Percentiles rank a stretch among this genome's conserved stretches.
These are phyloP conservation scores for Chlorella sp. DNA, from an alignment of 139 green algal species.

Conservation along the genomic window DNA sequence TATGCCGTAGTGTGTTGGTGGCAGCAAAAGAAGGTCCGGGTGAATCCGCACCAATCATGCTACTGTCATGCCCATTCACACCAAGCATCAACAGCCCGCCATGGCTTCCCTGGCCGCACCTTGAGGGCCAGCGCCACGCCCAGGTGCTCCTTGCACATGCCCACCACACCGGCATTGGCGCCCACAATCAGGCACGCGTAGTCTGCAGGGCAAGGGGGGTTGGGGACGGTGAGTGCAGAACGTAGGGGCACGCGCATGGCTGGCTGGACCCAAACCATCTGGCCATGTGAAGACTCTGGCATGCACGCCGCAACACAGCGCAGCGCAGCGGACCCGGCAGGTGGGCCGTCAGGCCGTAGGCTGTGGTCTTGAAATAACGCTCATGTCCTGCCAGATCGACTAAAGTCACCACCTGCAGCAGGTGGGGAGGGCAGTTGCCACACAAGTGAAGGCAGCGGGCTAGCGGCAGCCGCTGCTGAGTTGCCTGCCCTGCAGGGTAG, in stretches of 20 bases:
- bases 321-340: conserved; percentile 52
- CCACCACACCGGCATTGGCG: conserved; percentile 84
- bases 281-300: no score
- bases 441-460: no score
- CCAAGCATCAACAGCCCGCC: no score
- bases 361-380: conserved; percentile 93
- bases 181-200: conserved; percentile 86
- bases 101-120: no score
- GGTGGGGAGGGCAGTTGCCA: background rate
- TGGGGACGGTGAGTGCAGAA: background rate
- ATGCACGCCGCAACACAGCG: no score
- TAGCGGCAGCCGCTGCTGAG: no score
- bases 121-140: conserved; percentile 92
- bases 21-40: background rate
- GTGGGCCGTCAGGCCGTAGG: conserved; percentile 87
- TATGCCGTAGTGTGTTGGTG: no score
- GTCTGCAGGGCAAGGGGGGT: conserved; percentile 42
- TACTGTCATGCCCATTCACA: no score
- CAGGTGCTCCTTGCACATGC: conserved; percentile 95
- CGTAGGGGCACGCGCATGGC: background rate
- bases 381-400: conserved; percentile 94
- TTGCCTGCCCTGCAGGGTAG: no score
- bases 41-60: no score
- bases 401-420: conserved; percentile 75
- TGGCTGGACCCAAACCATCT: no score